Evolutionary conservation across 768 basidiomycete species (phyloP), one percentile per base, ranked within the genome.

Genomic region (Trametes meyenii): DNA sequence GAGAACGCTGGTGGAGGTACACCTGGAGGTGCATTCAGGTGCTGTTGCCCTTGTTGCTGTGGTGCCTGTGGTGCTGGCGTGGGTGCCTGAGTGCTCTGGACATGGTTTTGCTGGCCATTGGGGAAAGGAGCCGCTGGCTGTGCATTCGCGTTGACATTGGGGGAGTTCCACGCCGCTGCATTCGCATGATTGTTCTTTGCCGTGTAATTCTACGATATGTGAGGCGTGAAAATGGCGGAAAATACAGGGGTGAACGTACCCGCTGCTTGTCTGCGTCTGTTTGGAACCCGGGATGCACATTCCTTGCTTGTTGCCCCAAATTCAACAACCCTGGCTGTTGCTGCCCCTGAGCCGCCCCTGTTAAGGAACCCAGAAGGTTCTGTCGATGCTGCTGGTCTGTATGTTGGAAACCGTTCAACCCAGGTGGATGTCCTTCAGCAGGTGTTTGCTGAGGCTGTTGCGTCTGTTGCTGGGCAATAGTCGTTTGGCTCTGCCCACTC

Each of bases 271-370:
- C 90, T 17, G 81, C 76, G 57, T 92, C 90, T 19, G 81, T 76
- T 74, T 84, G 84, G 60, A 84, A 82, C 7, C 68, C 66, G 33
- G 58, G 68, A 49, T 72, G 71, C 50, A 71, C 43, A 70, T 73
- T 66, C 73, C 79, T 61, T 70, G 78, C 54, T 60, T 71, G 29
- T 33, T 33, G 74, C 66, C 73, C 73, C 56, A 83, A 64, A 60
- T 88, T 90, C 65, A 91, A 73, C 80, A 92, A 79, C 56, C 89
- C 89, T 7, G 89, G 89, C 54, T 79, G 79, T 66, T 81, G 79
- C 62, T 79, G 77, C 72, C 77, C 73, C 21, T 70, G 53, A n/a
- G 45, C 39, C 5, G 67, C 74, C 35, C 76, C 74, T 23, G 77
- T 71, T 65, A 87, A 69, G 33, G 81, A 77, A 58, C 86, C 85